These are phyloP conservation scores for Lentinula lateritia DNA, from an alignment of 768 basidiomycete species.

Conservation along the genomic window DNA sequence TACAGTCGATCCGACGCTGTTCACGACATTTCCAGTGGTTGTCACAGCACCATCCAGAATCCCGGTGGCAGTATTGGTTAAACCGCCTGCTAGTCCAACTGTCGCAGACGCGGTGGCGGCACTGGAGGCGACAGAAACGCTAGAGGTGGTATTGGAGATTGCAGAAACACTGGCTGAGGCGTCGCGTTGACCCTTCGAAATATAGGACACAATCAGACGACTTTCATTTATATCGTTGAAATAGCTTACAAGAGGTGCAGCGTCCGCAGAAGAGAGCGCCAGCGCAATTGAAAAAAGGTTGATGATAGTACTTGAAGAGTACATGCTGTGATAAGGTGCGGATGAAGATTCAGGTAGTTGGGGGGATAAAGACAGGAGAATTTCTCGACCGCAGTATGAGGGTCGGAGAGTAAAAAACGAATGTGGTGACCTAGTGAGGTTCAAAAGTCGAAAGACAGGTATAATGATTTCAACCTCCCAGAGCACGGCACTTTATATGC, in stretches of 20 bases:
- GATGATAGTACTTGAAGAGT: background rate
- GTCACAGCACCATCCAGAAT: background rate
- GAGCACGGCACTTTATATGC: background rate
- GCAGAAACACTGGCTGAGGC: background rate
- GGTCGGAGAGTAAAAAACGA: background rate
- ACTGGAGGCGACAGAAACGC: background rate
- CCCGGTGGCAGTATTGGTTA: background rate
- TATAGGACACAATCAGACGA: background rate
- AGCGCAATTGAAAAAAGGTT: background rate
- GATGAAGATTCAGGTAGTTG: background rate
- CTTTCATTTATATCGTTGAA: background rate
- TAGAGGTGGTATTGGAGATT: background rate
- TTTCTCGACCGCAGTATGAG: background rate
- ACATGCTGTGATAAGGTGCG: background rate
- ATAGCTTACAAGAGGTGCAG: background rate
- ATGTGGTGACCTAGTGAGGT: conserved; percentile 3
- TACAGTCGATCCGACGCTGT: background rate
- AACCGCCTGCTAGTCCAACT: background rate
- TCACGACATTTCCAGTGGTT: background rate
- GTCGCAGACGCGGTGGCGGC: background rate
- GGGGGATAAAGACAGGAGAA: background rate
- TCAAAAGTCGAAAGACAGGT: background rate
- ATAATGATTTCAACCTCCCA: background rate
- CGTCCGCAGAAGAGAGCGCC: background rate
- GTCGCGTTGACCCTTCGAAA: background rate